Conservation (phyloP, 805 yeast genomes). For the Sugiyamaella mastotermitis region DNA sequence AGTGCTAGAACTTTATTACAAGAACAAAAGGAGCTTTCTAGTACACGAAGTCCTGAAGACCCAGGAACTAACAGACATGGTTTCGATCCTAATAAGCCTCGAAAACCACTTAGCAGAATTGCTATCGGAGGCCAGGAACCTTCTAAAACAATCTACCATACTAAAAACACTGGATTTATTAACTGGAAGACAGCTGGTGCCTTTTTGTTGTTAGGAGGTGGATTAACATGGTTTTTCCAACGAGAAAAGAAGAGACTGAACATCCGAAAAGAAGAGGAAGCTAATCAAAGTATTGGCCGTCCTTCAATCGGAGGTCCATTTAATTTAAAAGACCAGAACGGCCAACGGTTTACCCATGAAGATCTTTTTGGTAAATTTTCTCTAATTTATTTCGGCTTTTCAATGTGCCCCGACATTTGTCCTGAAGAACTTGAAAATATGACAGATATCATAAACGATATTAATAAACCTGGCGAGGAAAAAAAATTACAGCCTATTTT, state of each 20-base stretch:
- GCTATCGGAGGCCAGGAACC: constrained; percentile 60
- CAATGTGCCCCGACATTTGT: constrained; percentile 97
- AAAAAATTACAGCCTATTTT: constrained; percentile 69
- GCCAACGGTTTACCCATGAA: constrained; percentile 68
- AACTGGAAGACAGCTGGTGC: constrained; percentile 79
- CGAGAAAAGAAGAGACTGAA: constrained; percentile 71
- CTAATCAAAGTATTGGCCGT: constrained; percentile 82
- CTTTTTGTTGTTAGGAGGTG: constrained; percentile 65
- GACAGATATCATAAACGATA: constrained; percentile 60
- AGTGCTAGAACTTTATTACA: too few species aligned
- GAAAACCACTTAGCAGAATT: constrained; percentile 71
- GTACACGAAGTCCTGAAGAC: too few species aligned
- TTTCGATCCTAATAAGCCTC: constrained; percentile 26
- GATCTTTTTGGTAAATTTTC: constrained; percentile 75
- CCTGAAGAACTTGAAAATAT: constrained; percentile 96
- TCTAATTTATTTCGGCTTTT: constrained; percentile 89
- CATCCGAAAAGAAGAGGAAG: constrained; percentile 72
- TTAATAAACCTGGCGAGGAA: constrained; percentile 41
- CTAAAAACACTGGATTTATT: constrained; percentile 33
- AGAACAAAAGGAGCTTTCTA: too few species aligned
- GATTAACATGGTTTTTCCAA: constrained; percentile 62
- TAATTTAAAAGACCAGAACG: constrained; percentile 61
- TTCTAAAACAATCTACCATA: constrained; percentile 29
- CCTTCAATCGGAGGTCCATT: constrained; percentile 94
- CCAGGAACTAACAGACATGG: constrained; percentile 21